Base-by-base conservation (phyloP, 2,329 filamentous ascomycete genomes). In the Fusarium virguliforme region DNA sequence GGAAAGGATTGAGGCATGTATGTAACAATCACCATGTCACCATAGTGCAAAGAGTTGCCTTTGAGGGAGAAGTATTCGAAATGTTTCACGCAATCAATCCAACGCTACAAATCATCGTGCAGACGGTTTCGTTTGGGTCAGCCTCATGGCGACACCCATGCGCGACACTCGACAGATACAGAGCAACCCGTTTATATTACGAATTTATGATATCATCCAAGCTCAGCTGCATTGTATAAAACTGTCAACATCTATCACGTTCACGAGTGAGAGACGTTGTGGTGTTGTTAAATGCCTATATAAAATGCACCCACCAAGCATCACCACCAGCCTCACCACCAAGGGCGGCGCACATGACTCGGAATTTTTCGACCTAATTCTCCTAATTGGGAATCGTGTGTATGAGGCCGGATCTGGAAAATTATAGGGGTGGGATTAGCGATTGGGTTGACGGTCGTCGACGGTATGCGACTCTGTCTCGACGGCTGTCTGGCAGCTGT, bases 401-500 rank as follows among this genome's bases (percentile, higher is more conserved):
- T 30, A 8, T 22, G n/a, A 6, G 2, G 6, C 12, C 4, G 0
- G 3, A 24, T n/a, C 18, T 9, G 10, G 12, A 9, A 8, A 37
- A 28, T 48, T 18, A 0, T 9, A 58, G 6, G 18, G 4, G 10
- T 28, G 22, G 3, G 12, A 8, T 4, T 35, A 18, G 10, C 28
- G 40, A 34, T 34, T 40, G 40, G 55, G 43, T 18, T 30, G 43
- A 8, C 26, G 15, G 43, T 8, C 15, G 9, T 48, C 26, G 26
- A 30, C 18, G 15, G 28, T 28, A 30, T 48, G 43, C 9, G 26
- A 48, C 43, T 12, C 43, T 2, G 0, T 26, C 13, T 58, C 28
- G 40, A 58, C 55, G 37, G 30, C 55, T 18, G 55, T 26, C 55
- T 34, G 30, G 28, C 40, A 58, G 38, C 55, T 48, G 55, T 46